Evolutionary conservation across 495 filamentous ascomycete species (phyloP), one percentile per base, ranked within the genome.

Genomic region (Entonaema liquescens): DNA sequence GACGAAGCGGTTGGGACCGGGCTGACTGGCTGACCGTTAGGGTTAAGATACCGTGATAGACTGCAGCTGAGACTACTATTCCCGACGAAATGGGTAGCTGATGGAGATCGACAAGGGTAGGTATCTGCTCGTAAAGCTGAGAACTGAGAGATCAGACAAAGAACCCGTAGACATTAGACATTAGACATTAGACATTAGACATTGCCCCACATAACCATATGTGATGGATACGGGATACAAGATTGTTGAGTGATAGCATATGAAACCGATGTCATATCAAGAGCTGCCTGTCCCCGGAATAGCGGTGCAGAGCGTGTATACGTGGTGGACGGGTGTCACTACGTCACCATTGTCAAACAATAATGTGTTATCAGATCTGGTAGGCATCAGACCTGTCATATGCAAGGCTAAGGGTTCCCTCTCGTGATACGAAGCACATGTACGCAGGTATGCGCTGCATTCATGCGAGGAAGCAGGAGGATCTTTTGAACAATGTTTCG

Each of bases 211-310:
- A 62, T n/a, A n/a, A 36, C 21, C 21, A 50, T 26, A 56, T 8
- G 25, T 35, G 42, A 23, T 63, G 33, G 31, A 15, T 47, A 42
- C 5, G 63, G 65, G 42, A 50, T 59, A 68, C 65, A 26, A 72
- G 57, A 68, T 56, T 65, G 50, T 68, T 26, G 60, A 68, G 50
- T 54, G 61, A 59, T 38, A 28, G 52, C 40, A 62, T 68, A 40
- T 68, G 61, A 73, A 68, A 73, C 70, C 42, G 60, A 73, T 68
- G 12, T 65, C 65, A 73, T 64, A 55, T 65, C 55, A 65, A 47
- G 47, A 47, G 31, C 65, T 73, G 65, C 56, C 19, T 35, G 65
- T 68, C 49, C 50, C 70, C 65, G 70, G 60, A 68, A 68, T 65
- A 25, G 70, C 65, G 65, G 70, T 68, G 70, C 55, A 62, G 50